Evolutionary conservation across 164 flowering plant genomes (phyloP).

Genomic region (Pachysandra terminalis): DNA sequence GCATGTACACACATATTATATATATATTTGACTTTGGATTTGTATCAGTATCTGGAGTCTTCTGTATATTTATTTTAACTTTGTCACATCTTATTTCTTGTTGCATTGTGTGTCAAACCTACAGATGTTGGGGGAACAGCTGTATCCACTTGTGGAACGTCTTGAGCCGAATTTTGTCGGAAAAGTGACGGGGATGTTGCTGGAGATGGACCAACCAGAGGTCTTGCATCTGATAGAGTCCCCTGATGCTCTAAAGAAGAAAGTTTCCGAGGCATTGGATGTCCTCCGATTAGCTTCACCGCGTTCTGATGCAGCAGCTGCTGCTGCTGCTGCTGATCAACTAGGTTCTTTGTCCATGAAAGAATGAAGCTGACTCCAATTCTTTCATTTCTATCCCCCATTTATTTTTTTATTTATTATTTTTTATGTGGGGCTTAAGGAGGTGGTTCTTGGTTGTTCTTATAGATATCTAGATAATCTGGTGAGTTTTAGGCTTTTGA

Average conservation of each 20-base stretch:
- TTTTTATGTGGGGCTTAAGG: no score
- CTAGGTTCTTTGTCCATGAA: conserved; percentile 23
- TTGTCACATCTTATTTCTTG: background rate
- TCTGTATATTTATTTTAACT: no score
- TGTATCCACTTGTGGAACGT: conserved; percentile 43
- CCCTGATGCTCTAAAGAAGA: conserved; percentile 44
- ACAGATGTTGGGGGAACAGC: conserved; percentile 52
- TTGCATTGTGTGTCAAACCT: background rate
- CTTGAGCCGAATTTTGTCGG: conserved; percentile 27
- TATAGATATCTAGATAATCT: no score
- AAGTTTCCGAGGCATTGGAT: conserved; percentile 46
- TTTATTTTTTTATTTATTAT: no score
- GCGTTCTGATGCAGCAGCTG: conserved; percentile 16
- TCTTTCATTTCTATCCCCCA: no score
- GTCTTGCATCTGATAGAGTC: conserved; percentile 48
- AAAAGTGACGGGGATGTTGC: conserved; percentile 52
- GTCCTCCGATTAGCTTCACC: conserved; percentile 30
- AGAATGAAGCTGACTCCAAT: conserved; percentile 11
- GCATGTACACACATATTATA: no score
- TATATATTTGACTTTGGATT: no score
- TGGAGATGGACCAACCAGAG: conserved; percentile 57
- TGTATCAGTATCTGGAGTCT: no score
- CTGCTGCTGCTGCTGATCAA: conserved; percentile 17
- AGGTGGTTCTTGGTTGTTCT: no score
- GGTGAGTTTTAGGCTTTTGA: no score